Base-by-base conservation (phyloP, 2,329 filamentous ascomycete species). In the Botrytis tulipae region DNA sequence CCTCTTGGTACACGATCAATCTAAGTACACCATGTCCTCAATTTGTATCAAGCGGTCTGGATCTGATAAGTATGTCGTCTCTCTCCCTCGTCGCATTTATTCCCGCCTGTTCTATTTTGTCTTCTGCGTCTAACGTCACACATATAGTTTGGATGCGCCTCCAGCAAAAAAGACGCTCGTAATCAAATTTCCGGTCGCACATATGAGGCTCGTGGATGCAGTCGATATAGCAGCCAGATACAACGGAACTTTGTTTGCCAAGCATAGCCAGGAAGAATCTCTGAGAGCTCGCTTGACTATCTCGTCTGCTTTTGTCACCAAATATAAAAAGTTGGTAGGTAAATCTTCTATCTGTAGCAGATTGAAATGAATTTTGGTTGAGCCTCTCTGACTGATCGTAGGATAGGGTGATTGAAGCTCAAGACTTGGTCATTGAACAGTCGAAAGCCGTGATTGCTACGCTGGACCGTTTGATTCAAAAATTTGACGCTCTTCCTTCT, bases 391-490 rank as follows among this genome's bases (percentile, higher is more conserved):
- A 67, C 7, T 18, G 4, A 1, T n/a, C 1, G 35, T 40, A 54
- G 63, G 63, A 67, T 32, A 46, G n/a, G 22, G 22, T 67, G 7
- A 54, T 67, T 51, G 9, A 29, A 67, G 46, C 63, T n/a, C 63
- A 67, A 37, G 63, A 67, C 12, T 18, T 48, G 63, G 63, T 12
- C 29, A 35, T 66, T 37, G 44, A 37, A 8, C 44, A 44, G 9
- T 48, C 44, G 12, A 66, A 37, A 66, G 63, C 42, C 1, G 44
- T 48, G 29, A 51, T 66, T 35, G 5, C 32, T 37, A 44, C 20
- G 8, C 63, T 66, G 20, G 32, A 48, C 20, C 63, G 44, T 20
- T 22, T 66, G 18, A 48, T 35, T 48, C n/a, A 48, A 25, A 66
- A 35, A 8, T 22, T 48, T 16, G n/a, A 35, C 4, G 32, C 42